Conservation (phyloP, 139 green algal genomes). For the Asterochloris sp. region DNA sequence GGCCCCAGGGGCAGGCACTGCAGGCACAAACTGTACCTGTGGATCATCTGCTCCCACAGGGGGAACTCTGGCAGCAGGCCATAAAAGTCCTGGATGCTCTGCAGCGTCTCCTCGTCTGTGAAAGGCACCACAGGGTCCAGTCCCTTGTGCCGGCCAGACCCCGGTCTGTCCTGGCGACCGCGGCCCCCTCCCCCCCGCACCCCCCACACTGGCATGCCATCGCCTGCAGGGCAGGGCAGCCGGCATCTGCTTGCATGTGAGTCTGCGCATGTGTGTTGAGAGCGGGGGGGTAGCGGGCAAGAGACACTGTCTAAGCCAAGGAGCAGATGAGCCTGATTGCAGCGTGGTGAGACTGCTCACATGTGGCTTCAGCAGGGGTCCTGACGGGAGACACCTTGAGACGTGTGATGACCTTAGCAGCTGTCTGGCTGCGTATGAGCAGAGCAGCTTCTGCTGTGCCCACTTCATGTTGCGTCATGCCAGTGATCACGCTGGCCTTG, state of each 20-base stretch:
- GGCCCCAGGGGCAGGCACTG: no score
- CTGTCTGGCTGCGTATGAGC: no score
- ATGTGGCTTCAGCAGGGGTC: no score
- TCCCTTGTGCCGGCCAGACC: constrained; percentile 26
- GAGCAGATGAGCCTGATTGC: no score
- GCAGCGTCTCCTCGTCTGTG: constrained; percentile 33
- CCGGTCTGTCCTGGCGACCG: not conserved
- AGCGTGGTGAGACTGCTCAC: no score
- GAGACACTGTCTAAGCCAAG: no score
- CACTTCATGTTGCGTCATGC: no score
- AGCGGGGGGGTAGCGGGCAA: no score
- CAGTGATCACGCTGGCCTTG: not conserved
- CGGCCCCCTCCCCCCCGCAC: constrained; percentile 21
- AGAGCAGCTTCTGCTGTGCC: no score
- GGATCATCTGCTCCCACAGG: constrained; percentile 58
- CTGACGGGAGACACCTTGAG: no score
- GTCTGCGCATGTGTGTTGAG: not conserved
- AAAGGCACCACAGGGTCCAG: constrained; percentile 63
- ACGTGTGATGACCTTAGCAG: no score
- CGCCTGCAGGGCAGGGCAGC: not conserved
- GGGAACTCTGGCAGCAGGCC: constrained; percentile 49
- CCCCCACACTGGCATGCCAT: constrained; percentile 22
- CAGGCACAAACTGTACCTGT: constrained; percentile 24
- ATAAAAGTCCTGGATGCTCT: constrained; percentile 64
- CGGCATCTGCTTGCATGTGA: not conserved